Percentiles rank a stretch among this genome's conserved stretches.
Evolutionary conservation across 306 rosid genomes (phyloP).

Genomic region (Gynostemma pentaphyllum): DNA sequence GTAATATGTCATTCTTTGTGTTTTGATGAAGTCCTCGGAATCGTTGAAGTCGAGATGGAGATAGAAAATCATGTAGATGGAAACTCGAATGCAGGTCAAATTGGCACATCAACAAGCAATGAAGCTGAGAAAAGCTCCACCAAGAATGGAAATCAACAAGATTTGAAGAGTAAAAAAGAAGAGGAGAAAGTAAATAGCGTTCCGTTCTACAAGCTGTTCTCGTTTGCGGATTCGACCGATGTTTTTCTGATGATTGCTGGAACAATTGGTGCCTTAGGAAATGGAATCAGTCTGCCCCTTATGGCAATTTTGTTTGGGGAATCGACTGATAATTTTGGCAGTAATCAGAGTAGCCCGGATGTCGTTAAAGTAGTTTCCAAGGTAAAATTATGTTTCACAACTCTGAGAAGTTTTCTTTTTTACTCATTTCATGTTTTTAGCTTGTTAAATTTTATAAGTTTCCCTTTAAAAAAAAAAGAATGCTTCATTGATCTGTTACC

Average conservation of each 20-base stretch:
- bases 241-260: slow-evolving; percentile 45
- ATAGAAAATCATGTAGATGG: not conserved
- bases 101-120: not conserved
- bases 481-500: not conserved
- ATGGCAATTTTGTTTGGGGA: slow-evolving; percentile 49
- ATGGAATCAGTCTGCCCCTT: slow-evolving; percentile 42
- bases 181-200: slow-evolving; percentile 22
- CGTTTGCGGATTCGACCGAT: slow-evolving; percentile 63
- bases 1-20: too few species aligned
- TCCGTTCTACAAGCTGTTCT: slow-evolving; percentile 59
- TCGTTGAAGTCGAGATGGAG: not conserved
- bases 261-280: slow-evolving; percentile 39
- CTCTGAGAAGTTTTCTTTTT: not conserved
- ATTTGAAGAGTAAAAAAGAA: slow-evolving; percentile 10
- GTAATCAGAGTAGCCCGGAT: slow-evolving; percentile 9
- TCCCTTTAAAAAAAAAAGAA: too few species aligned
- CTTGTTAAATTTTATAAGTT: too few species aligned
- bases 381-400: slow-evolving; percentile 9
- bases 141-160: not conserved
- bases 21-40: too few species aligned
- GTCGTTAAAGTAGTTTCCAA: slow-evolving; percentile 45
- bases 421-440: not conserved
- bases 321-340: slow-evolving; percentile 51
- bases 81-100: not conserved
- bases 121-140: not conserved